phyloP scores from a whole-genome alignment of 2,329 filamentous ascomycete genomes.

The Fusarium praegraminearum region DNA sequence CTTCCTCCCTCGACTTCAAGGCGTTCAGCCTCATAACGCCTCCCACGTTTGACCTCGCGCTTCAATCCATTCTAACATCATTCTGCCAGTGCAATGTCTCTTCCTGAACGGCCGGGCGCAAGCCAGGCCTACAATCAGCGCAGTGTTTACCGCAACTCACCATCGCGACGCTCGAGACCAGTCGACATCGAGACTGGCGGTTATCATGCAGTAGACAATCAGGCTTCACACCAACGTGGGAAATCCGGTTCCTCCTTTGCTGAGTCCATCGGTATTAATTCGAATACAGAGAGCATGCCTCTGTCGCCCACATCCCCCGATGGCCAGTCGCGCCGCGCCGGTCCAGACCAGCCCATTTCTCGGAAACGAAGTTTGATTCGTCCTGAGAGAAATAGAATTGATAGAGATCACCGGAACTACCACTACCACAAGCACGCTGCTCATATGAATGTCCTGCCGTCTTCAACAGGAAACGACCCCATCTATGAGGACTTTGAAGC shows the following conservation, averaged over 20 bases:
- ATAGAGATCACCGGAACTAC: slow-evolving; percentile 91
- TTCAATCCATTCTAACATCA: slow-evolving; percentile 38
- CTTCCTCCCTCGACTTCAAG: slow-evolving; percentile 24
- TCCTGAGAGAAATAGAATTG: slow-evolving; percentile 88
- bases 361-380: slow-evolving; percentile 91
- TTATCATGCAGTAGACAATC: slow-evolving; percentile 58
- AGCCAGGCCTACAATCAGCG: slow-evolving; percentile 71
- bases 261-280: slow-evolving; percentile 69
- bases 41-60: slow-evolving; percentile 5
- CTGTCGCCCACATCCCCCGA: slow-evolving; percentile 60
- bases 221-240: slow-evolving; percentile 65
- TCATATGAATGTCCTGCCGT: slow-evolving; percentile 90
- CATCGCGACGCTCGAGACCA: slow-evolving; percentile 72
- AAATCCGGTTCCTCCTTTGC: slow-evolving; percentile 69
- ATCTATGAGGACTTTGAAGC: slow-evolving; percentile 82
- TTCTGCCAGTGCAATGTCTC: slow-evolving; percentile 66
- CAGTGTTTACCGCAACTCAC: slow-evolving; percentile 75
- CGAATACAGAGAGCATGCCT: slow-evolving; percentile 66
- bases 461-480: slow-evolving; percentile 91
- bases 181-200: slow-evolving; percentile 77
- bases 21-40: slow-evolving; percentile 13
- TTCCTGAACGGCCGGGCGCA: slow-evolving; percentile 73
- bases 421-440: slow-evolving; percentile 95
- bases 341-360: slow-evolving; percentile 55
- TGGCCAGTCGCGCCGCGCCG: slow-evolving; percentile 49